Evolutionary conservation across 208 protist species (phyloP).

Genomic region (Lotmaria passim): DNA sequence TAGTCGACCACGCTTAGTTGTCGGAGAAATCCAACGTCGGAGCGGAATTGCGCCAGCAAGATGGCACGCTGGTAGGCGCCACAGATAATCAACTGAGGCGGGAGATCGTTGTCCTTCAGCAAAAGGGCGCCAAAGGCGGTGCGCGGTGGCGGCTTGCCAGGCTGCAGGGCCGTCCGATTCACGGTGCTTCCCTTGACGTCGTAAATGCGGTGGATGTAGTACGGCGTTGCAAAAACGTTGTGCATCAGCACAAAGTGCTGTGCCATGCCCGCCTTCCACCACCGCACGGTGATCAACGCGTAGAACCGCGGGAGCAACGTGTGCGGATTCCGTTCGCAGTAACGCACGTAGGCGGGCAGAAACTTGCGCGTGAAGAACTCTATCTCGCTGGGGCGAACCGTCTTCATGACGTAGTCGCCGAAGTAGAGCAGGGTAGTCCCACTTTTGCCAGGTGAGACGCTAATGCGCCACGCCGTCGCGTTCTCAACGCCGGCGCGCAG

Average conservation of each 20-base stretch:
- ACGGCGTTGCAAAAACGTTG: conserved; percentile 89
- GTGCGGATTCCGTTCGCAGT: conserved; percentile 83
- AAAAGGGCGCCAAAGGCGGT: conserved; percentile 83
- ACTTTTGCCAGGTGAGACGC: conserved; percentile 85
- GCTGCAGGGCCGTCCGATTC: conserved; percentile 61
- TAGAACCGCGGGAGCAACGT: conserved; percentile 90
- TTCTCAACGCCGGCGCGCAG: conserved; percentile 28
- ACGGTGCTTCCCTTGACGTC: conserved; percentile 93
- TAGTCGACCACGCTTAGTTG: conserved; percentile 91
- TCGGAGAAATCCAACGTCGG: conserved; percentile 83
- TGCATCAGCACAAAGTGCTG: conserved; percentile 92
- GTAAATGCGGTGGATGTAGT: conserved; percentile 92
- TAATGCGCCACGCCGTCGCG: conserved; percentile 68
- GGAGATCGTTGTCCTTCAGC: conserved; percentile 91
- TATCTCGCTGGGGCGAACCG: conserved; percentile 78
- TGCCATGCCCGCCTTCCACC: conserved; percentile 46
- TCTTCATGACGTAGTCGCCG: conserved; percentile 91
- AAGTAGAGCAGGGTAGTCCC: conserved; percentile 88
- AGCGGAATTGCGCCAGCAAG: conserved; percentile 86
- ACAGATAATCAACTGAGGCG: conserved; percentile 84
- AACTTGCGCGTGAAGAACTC: conserved; percentile 70
- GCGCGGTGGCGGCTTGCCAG: conserved; percentile 58
- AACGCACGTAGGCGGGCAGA: conserved; percentile 75
- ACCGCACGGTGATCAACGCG: conserved; percentile 76
- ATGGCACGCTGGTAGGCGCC: conserved; percentile 72